Base-by-base conservation (phyloP, 495 filamentous ascomycete genomes). In the Pseudomonodictys pantanalensis region DNA sequence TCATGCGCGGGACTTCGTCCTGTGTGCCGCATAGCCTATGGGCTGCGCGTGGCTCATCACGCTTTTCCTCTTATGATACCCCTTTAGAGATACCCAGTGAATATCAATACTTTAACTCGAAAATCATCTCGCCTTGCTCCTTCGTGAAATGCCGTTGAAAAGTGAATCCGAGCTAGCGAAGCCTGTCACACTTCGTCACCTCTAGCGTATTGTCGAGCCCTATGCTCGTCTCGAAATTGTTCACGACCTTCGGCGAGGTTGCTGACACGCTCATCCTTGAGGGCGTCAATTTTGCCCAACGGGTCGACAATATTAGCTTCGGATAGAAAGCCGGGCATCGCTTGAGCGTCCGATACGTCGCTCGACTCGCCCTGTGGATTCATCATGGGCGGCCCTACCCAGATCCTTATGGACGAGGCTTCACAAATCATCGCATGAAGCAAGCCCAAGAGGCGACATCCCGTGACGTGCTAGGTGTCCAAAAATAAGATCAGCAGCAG, bases 31-130 rank as follows among this genome's bases (percentile, higher is more conserved):
- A 26, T 24, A 50, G 49, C 49, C 48, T 61, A 17, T 61, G 49
- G 58, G 49, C 28, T 47, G 39, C 25, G 4, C 44, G 58, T 63
- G 60, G 60, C 60, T 63, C 42, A 32, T 49, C 53, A 52, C 60
- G 53, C 60, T 45, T 52, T 57, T 24, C 60, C 60, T 33, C 50
- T 41, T 51, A 20, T 57, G 60, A 63, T 63, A 63, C 60, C 60
- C 60, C 42, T 57, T 48, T 15, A 58, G 46, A 52, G 59, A 56
- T 62, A 56, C 45, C 43, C 51, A 44, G 51, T 44, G 33, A 56
- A 56, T 50, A 55, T 56, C 43, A 49, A 56, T 56, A 51, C 26
- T 56, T 51, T 10, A 23, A n/a, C 43, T 47, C 24, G 12, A 18
- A 32, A 30, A 24, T 52, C 20, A 12, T 29, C 50, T 24, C 29